Evolutionary conservation across 345 rosid genomes (phyloP).

Genomic region (Melastoma malabathricum): DNA sequence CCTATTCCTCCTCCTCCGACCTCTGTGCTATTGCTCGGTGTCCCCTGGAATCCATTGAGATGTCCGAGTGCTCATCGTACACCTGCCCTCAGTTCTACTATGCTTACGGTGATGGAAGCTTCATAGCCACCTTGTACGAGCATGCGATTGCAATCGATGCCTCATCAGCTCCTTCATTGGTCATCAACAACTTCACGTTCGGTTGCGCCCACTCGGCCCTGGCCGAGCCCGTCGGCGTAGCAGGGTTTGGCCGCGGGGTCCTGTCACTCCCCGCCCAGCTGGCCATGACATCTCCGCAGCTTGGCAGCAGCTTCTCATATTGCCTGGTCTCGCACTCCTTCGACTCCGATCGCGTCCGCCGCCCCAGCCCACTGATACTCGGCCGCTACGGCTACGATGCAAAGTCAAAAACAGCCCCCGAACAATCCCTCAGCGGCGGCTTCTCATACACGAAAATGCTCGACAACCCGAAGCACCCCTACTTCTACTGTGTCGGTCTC

Average conservation of each 20-base stretch:
- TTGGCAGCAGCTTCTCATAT: slow-evolving; percentile 76
- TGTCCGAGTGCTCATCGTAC: slow-evolving; percentile 46
- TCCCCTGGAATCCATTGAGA: slow-evolving; percentile 70
- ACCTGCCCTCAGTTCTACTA: slow-evolving; percentile 79
- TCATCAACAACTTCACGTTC: slow-evolving; percentile 57
- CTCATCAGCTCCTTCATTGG: slow-evolving; percentile 20
- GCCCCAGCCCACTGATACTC: slow-evolving; percentile 79
- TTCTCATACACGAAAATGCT: slow-evolving; percentile 62
- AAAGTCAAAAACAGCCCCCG: slow-evolving; percentile 23
- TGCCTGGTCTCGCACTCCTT: slow-evolving; percentile 85
- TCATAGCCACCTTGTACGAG: slow-evolving; percentile 42
- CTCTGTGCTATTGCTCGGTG: slow-evolving; percentile 76
- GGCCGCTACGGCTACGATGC: slow-evolving; percentile 42
- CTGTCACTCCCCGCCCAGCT: slow-evolving; percentile 85
- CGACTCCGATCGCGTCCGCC: slow-evolving; percentile 46
- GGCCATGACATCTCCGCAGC: slow-evolving; percentile 38
- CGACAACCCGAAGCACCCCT: slow-evolving; percentile 70
- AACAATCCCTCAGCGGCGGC: slow-evolving; percentile 5
- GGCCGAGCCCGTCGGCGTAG: slow-evolving; percentile 89
- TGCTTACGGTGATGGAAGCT: slow-evolving; percentile 92
- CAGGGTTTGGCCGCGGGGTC: slow-evolving; percentile 82
- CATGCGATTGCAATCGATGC: slow-evolving; percentile 43
- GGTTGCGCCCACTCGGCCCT: slow-evolving; percentile 82
- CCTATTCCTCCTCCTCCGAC: slow-evolving; percentile 49
- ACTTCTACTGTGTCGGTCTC: slow-evolving; percentile 74